Evolutionary conservation across 148 eudicot genomes (phyloP), one percentile per base, ranked within the genome.

Genomic region (Cornus controversa): DNA sequence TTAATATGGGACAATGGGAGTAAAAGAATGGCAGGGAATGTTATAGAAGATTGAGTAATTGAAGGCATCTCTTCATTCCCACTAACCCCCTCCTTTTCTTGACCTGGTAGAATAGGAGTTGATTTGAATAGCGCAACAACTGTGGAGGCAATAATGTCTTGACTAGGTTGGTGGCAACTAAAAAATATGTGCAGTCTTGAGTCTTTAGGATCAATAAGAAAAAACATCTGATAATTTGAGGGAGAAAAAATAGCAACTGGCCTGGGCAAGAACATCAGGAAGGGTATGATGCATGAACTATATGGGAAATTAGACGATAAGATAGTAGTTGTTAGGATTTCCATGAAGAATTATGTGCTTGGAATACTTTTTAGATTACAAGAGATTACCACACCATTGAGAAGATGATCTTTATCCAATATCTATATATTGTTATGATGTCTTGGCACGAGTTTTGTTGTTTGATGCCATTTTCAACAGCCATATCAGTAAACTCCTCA

Each of bases 91-190:
- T n/a, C n/a, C n/a, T n/a, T n/a, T n/a, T n/a, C 62, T 54, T 14
- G 22, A 54, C n/a, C 62, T 54, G 15, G 62, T 13, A 54, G 20
- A 54, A 14, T 8, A 54, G 20, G 62, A 54, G 15, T 54, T 45
- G 50, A 45, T 45, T 7, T 16, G 20, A 50, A 50, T 13, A 50
- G 20, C 50, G 50, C 13, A 11, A 31, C 13, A 45, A 8, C 50
- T 8, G 13, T 45, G 50, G 20, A 15, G 57, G 14, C 57, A 50
- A 50, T 11, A 50, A 50, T 11, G 20, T 50, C 7, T 3, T 16
- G 24, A n/a, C 64, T 60, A 22, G 8, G 67, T 29, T 8, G 66
- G 67, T 73, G 50, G 76, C 76, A 58, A 73, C 22, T 31, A 5
- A 31, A 73, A 73, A 29, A 29, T 0, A 60, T 5, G n/a, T 31